phyloP scores from a whole-genome alignment of 768 basidiomycete genomes.

The Boletellus emodensis region DNA sequence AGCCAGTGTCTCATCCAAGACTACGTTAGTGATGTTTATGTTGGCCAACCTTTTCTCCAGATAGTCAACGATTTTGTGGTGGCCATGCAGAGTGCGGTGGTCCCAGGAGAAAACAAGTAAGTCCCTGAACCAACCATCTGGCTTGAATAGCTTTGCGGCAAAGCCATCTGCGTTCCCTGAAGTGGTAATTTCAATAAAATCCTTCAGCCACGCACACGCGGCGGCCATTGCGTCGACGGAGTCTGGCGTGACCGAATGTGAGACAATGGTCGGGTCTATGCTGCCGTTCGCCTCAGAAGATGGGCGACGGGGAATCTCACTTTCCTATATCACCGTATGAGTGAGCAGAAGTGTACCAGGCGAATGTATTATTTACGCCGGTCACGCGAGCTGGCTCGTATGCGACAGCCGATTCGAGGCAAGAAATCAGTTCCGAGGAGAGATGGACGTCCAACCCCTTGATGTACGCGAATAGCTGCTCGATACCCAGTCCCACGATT shows the following conservation, averaged over 20 bases:
- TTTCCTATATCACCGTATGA: no score
- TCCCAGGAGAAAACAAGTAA: constrained; percentile 3
- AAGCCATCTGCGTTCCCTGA: not conserved
- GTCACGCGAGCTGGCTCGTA: no score
- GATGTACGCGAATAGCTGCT: constrained; percentile 39
- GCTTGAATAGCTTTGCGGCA: not conserved
- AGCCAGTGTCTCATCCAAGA: constrained; percentile 1
- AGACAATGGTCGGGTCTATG: no score
- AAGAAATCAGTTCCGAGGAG: no score
- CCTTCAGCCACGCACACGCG: not conserved
- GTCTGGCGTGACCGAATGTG: no score
- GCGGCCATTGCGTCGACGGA: not conserved
- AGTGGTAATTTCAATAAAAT: not conserved
- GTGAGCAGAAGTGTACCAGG: no score
- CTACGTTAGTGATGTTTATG: not conserved
- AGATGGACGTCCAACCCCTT: constrained; percentile 8
- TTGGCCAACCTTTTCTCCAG: not conserved
- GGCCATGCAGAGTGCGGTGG: constrained; percentile 2
- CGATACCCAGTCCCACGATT: constrained; percentile 39
- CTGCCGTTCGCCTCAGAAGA: no score
- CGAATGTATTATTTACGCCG: no score
- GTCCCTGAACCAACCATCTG: constrained; percentile 5
- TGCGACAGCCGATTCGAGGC: no score
- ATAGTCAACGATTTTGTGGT: not conserved
- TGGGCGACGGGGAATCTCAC: no score